Evolutionary conservation across 2,329 filamentous ascomycete species (phyloP).

Genomic region (Tolypocladium ophioglossoides): DNA sequence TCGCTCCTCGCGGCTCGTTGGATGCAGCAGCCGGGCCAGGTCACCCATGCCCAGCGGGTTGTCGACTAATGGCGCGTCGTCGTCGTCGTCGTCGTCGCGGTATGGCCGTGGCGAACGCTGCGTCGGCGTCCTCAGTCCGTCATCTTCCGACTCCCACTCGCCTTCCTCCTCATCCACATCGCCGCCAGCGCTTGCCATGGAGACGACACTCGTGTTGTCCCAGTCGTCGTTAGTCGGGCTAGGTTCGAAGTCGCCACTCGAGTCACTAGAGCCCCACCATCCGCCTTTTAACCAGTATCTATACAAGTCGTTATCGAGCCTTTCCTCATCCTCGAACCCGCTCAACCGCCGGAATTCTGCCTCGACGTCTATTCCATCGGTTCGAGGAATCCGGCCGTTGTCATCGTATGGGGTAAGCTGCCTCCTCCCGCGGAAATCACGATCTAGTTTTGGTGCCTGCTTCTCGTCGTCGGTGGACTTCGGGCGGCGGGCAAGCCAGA

Average conservation of each 20-base stretch:
- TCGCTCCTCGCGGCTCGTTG: slow-evolving; percentile 63
- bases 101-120: slow-evolving; percentile 40
- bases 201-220: slow-evolving; percentile 75
- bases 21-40: slow-evolving; percentile 73
- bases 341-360: slow-evolving; percentile 56
- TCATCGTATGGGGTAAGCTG: slow-evolving; percentile 23
- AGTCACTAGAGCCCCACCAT: slow-evolving; percentile 75
- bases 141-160: slow-evolving; percentile 36
- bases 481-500: slow-evolving; percentile 31
- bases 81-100: slow-evolving; percentile 30
- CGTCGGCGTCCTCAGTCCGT: slow-evolving; percentile 62
- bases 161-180: slow-evolving; percentile 27
- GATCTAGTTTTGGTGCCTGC: neutral
- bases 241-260: slow-evolving; percentile 67
- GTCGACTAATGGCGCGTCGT: slow-evolving; percentile 50
- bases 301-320: slow-evolving; percentile 67
- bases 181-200: slow-evolving; percentile 33
- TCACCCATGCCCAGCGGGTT: slow-evolving; percentile 54
- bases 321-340: slow-evolving; percentile 42
- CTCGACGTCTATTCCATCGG: slow-evolving; percentile 69
- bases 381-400: slow-evolving; percentile 42
- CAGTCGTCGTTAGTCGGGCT: slow-evolving; percentile 44
- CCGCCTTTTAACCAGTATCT: slow-evolving; percentile 75
- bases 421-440: neutral
- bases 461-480: slow-evolving; percentile 3